Conservation (phyloP, 169 alveolate species). For the Plasmodium gonderi region DNA sequence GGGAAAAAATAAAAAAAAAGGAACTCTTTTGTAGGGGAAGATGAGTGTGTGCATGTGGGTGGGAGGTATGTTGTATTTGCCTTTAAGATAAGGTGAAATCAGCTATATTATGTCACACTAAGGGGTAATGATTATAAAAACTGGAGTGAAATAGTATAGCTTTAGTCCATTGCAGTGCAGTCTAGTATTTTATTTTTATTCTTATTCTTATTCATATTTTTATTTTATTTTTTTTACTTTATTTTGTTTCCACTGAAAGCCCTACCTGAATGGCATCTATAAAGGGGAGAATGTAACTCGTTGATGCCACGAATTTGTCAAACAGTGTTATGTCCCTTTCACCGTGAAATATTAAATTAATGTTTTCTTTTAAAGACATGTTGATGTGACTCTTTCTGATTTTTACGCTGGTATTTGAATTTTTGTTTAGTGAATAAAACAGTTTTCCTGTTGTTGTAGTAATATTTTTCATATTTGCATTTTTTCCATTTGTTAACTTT, state of each 20-base stretch:
- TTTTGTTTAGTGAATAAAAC: conserved; percentile 10
- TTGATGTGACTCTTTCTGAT: not conserved
- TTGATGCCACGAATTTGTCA: conserved; percentile 49
- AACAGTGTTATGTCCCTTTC: conserved; percentile 44
- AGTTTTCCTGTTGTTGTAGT: not conserved
- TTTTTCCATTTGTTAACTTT: not conserved
- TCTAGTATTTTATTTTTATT: no score
- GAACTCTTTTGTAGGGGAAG: not conserved
- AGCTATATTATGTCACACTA: no score
- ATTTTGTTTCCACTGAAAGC: not conserved
- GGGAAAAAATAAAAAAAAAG: not conserved
- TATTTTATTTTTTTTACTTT: no score
- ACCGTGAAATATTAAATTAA: conserved; percentile 50
- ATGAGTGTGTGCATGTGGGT: not conserved
- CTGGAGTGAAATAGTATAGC: no score
- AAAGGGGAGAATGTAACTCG: conserved; percentile 43
- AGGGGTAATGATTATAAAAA: no score
- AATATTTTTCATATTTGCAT: not conserved
- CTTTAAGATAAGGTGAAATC: no score
- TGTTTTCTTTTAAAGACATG: conserved; percentile 13
- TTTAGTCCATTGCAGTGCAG: no score
- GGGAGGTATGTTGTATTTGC: no score
- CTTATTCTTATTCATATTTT: no score
- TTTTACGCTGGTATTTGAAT: not conserved
- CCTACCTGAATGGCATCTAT: conserved; percentile 70